Conservation (phyloP, 192 early-diverging fungal genomes). For the Entomortierella parvispora region DNA sequence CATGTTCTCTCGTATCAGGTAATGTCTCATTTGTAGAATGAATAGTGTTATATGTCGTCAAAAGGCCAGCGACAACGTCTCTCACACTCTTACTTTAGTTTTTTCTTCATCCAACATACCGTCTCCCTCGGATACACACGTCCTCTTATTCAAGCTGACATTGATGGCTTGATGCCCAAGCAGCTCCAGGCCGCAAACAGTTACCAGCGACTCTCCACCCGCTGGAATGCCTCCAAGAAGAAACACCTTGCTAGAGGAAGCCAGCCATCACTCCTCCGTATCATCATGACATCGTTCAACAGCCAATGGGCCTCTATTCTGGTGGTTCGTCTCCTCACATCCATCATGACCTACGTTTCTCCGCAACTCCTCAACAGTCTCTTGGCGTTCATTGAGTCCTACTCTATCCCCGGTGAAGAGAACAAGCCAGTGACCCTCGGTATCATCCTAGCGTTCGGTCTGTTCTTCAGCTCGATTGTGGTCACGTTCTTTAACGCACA, state of each 20-base stretch:
- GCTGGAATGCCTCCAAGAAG: conserved; percentile 5
- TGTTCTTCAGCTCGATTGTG: conserved; percentile 27
- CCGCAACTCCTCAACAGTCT: conserved; percentile 37
- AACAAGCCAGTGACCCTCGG: conserved; percentile 22
- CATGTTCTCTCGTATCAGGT: conserved; percentile 40
- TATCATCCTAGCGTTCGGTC: conserved; percentile 37
- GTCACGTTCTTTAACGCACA: conserved; percentile 26
- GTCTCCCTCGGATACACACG: conserved; percentile 27
- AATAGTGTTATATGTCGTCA: too few relatives aligned
- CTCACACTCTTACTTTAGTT: too few relatives aligned
- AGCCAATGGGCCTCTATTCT: conserved; percentile 13
- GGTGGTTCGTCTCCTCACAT: conserved; percentile 12
- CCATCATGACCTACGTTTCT: conserved; percentile 29
- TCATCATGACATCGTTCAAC: conserved; percentile 18
- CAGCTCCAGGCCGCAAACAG: conserved; percentile 9
- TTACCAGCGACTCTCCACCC: not conserved
- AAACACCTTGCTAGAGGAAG: not conserved
- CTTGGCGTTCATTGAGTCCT: conserved; percentile 35
- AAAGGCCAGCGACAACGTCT: too few relatives aligned
- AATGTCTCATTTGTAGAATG: too few relatives aligned
- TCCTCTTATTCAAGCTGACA: conserved; percentile 13
- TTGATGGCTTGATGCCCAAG: conserved; percentile 24
- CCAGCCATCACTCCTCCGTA: conserved; percentile 15
- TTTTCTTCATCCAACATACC: conserved; percentile 31
- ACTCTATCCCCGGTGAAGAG: not conserved